Evolutionary conservation across 306 rosid genomes (phyloP), one percentile per base, ranked within the genome.

Genomic region (Malus sieversii): DNA sequence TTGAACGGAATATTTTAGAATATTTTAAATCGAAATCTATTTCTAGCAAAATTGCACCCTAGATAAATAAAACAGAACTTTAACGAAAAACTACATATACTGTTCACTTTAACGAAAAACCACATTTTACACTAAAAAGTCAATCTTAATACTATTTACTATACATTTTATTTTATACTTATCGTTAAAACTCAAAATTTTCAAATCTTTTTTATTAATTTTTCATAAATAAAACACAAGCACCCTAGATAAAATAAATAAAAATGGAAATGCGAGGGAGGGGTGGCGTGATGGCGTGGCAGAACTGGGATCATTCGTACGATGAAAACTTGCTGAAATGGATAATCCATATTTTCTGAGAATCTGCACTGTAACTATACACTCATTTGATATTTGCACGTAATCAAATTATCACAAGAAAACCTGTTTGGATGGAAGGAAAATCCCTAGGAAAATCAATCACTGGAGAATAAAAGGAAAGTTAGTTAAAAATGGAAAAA

Each of bases 401-500:
- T 57, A 57, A 52, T 15, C 13, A n/a, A 57, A 57, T n/a, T 20
- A 27, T 11, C 8, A 27, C 35, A 23, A 3, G 10, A 35, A 35
- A 35, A 10, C 1, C 15, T 22, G 71, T 67, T 67, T 67, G 71
- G n/a, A 67, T 68, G 72, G 55, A 68, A 68, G 20, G 72, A 66
- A 66, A 66, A 66, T 20, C 13, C 6, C 25, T 5, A 10, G 33
- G 13, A 42, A 11, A n/a, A 32, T 6, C 55, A 51, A 14, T 52
- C 30, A 32, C 18, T n/a, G 57, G 53, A 15, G 25, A 40, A 1
- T 32, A 53, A 18, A 51, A 7, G 5, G 46, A 12, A n/a, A 18
- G 70, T 66, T 19, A 6, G 66, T 66, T 20, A 66, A 27, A 42
- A 67, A 11, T 19, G 3, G 32, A 12, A 42, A 12, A 40, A 42